Conservation (phyloP, 805 yeast species). For the Wickerhamomyces ciferrii region DNA sequence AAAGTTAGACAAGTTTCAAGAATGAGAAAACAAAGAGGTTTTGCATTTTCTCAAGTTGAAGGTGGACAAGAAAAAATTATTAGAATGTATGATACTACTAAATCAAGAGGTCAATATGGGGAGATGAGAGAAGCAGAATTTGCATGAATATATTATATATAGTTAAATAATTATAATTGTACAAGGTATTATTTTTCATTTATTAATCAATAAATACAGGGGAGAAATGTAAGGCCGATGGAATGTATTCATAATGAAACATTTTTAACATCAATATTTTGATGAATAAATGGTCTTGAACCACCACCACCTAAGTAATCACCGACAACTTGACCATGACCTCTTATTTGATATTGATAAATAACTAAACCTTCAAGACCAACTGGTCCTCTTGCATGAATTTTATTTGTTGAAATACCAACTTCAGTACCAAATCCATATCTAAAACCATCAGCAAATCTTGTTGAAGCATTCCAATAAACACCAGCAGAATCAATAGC, state of each 20-base stretch:
- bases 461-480: conserved; percentile 94
- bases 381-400: conserved; percentile 98
- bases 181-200: neutral
- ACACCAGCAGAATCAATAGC: conserved; percentile 95
- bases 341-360: conserved; percentile 89
- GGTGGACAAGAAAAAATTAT: conserved; percentile 91
- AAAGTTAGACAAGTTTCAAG: conserved; percentile 97
- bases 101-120: conserved; percentile 71
- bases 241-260: conserved; percentile 20
- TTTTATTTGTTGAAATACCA: conserved; percentile 94
- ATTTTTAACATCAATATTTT: conserved; percentile 40
- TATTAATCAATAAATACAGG: too few relatives aligned
- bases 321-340: conserved; percentile 88
- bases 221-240: too few relatives aligned
- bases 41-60: conserved; percentile 95
- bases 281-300: conserved; percentile 67
- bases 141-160: conserved; percentile 2
- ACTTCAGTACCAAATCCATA: conserved; percentile 99
- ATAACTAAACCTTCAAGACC: conserved; percentile 96
- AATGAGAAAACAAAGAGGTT: conserved; percentile 97
- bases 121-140: conserved; percentile 41
- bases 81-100: conserved; percentile 93
- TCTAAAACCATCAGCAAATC: conserved; percentile 98
- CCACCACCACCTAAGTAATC: conserved; percentile 96
- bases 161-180: neutral